Base-by-base conservation (phyloP, 2,329 filamentous ascomycete genomes). In the Colletotrichum falcatum region DNA sequence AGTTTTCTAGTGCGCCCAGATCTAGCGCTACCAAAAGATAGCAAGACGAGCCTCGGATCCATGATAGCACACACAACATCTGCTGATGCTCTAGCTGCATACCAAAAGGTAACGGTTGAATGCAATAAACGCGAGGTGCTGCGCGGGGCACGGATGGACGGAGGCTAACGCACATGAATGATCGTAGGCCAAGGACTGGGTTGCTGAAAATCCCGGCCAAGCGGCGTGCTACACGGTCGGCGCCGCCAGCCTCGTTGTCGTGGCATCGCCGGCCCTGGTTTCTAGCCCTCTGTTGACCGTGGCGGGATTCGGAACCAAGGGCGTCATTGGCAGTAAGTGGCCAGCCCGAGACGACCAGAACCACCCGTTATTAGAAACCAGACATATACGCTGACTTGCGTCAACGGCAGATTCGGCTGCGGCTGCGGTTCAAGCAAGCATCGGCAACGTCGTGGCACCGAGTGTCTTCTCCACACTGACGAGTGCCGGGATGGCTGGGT, bases 371-470 rank as follows among this genome's bases (percentile, higher is more conserved):
- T 33, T 4, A 16, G 12, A 33, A 6, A 46, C 0, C 26, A 8
- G 12, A 12, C 42, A 46, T 14, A 46, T 14, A 7, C 8, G 14
- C 46, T 61, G n/a, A 51, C 23, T 26, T 35, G 14, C 20, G 1
- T 30, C 28, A 23, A 28, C 5, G 3, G 28, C 12, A 61, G 59
- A 37, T 33, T 53, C 46, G 3, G 6, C 23, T 33, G 59, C 59
- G 11, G 59, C 59, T 8, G 33, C 16, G 5, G 18, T 12, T 23
- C 59, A 61, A 1, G 23, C 59, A 23, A 18, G 33, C 4, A 61
- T 61, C 23, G 59, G 59, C 26, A 61, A 61, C 18, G 59, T 61
- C 2, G 59, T 42, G n/a, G 46, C 59, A 23, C 46, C 16, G 5
- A 42, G 59, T 12, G 2, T 30, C 8, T 53, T 61, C 1, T 33